Evolutionary conservation across 1,139 yeast genomes (phyloP).

Genomic region (Saccharomyces hybrid): DNA sequence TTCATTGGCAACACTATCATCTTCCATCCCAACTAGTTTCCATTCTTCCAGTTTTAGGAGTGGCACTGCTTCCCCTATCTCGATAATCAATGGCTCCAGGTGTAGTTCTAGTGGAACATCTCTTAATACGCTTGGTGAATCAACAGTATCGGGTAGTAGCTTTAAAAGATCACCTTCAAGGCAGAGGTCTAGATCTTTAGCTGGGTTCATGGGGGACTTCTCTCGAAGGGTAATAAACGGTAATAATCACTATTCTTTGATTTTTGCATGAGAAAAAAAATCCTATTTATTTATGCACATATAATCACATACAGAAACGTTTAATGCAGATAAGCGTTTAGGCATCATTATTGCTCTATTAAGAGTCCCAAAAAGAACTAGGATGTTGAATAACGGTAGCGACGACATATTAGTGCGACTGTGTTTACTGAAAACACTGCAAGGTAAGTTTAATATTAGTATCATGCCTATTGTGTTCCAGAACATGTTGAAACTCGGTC

Average conservation of each 20-base stretch:
- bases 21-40: neutral
- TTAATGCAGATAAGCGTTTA: neutral
- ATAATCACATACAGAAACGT: neutral
- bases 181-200: neutral
- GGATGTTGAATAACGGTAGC: too few species aligned
- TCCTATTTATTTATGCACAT: neutral
- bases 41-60: neutral
- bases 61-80: neutral
- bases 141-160: neutral
- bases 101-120: neutral
- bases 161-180: neutral
- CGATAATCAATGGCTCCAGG: neutral
- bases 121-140: neutral
- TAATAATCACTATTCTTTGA: neutral
- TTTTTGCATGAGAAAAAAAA: neutral
- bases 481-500: too few species aligned
- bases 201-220: neutral
- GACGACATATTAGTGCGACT: too few species aligned
- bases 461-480: too few species aligned
- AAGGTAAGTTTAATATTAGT: too few species aligned
- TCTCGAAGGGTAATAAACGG: neutral
- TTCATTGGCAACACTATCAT: neutral
- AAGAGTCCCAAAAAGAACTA: neutral
- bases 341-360: neutral
- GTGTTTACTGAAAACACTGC: too few species aligned